Evolutionary conservation across 352 stramenopile species (phyloP), one percentile per base, ranked within the genome.

Genomic region (Phytophthora cryptogea): DNA sequence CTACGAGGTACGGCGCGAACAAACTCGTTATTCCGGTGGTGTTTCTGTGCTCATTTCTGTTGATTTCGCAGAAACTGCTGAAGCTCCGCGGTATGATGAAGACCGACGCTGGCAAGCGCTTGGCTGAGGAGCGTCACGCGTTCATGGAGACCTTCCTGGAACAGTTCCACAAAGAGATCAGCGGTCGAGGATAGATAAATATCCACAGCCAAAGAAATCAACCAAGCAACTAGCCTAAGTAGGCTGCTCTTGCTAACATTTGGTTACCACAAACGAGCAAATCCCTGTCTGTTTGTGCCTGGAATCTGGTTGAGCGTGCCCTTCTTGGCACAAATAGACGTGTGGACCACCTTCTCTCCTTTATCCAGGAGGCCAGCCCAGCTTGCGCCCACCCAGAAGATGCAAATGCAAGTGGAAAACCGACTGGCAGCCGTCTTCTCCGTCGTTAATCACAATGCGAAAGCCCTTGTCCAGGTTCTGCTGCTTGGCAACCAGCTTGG

Each of bases 391-490:
- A 32, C 96, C 96, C 3, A 99, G 82, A 51, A 99, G 70, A 77
- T 99, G 97, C 47, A 98, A 42, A 54, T 98, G 94, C 27, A 98
- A 62, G 53, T 98, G 94, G 62, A 89, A 92, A 7, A 93, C 80
- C 5, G 83, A 93, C 63, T 95, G 82, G 46, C 87, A 96, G n/a
- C 95, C 97, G 53, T 99, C 86, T 27, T 74, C 59, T 10, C 97
- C 97, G 68, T 99, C 97, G 66, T 99, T 99, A 45, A 99, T 92
- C 17, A 99, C 97, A 53, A 99, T 91, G 40, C 97, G 86, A 59
- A 97, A 99, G 31, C 94, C 89, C 33, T 89, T 93, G 66, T 98
- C 90, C 20, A 87, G 89, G 56, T 82, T 81, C 70, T 97, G 73
- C 74, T 98, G 84, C 41, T 89, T 92, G 9, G 96, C 93, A 52